Evolutionary conservation across 169 alveolate genomes (phyloP).

Genomic region (Theileria luwenshuni): DNA sequence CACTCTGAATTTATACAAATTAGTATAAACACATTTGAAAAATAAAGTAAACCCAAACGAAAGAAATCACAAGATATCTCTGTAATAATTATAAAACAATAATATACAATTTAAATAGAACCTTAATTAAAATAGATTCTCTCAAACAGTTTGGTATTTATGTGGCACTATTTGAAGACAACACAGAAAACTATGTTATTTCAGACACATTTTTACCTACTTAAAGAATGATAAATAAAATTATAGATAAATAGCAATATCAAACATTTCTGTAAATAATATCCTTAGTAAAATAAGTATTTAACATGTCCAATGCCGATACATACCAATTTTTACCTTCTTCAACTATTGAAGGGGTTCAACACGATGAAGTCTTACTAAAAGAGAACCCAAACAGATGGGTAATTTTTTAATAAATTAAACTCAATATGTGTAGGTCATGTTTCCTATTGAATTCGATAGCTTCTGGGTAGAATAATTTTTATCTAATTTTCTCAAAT

Average conservation of each 20-base stretch:
- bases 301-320: background rate
- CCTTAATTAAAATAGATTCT: too few relatives aligned
- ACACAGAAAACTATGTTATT: background rate
- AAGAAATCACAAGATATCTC: too few relatives aligned
- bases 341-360: constrained; percentile 23
- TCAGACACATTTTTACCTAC: too few relatives aligned
- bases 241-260: too few relatives aligned
- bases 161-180: background rate
- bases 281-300: too few relatives aligned
- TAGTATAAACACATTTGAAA: background rate
- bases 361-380: constrained; percentile 40
- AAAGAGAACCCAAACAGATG: constrained; percentile 57
- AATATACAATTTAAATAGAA: too few relatives aligned
- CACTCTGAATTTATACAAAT: background rate
- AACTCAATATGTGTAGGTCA: constrained; percentile 43
- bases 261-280: too few relatives aligned
- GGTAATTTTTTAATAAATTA: constrained; percentile 19
- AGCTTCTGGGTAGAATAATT: constrained; percentile 49
- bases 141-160: too few relatives aligned
- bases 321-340: constrained; percentile 18
- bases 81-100: too few relatives aligned
- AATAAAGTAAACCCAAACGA: too few relatives aligned
- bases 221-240: too few relatives aligned
- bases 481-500: too few relatives aligned
- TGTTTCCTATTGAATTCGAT: constrained; percentile 66